Evolutionary conservation across 139 green algal genomes (phyloP), one percentile per base, ranked within the genome.

Genomic region (Mesotaenium endlicherianum): DNA sequence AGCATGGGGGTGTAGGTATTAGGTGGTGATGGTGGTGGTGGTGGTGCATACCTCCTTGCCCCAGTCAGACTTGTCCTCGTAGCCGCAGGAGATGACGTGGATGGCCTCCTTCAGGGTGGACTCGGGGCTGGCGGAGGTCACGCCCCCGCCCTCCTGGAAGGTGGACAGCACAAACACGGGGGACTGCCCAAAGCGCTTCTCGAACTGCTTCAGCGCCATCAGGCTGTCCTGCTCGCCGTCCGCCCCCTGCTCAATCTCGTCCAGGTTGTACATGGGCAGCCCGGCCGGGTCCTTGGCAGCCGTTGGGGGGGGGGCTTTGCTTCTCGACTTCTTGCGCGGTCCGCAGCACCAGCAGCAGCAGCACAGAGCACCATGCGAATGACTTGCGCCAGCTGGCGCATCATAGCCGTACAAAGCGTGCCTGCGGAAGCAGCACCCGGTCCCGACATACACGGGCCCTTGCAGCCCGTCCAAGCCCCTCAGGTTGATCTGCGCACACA

Each of bases 1-100:
- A n/a, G n/a, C n/a, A 57, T 8, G 47, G 8, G 47, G 47, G 47
- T 57, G 47, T 8, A 57, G 11, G 47, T 11, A 26, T 57, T 8
- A 26, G 47, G 47, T 8, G 47, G 47, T 8, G 47, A 11, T 8
- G 47, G 47, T 8, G 47, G 47, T 8, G 47, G 47, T 8, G 47
- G 47, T 8, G 47, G 47, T 16, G 58, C n/a, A 16, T 30, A 84
- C 59, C 57, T 79, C 76, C 17, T 86, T 86, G 58, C 83, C 83
- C 83, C 83, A 88, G 36, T 88, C 77, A 2, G 83, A 82, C 40
- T 86, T 85, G 30, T 86, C 77, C 39, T 88, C 83, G 42, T 88
- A 88, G 8, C 77, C 83, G 76, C 83, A 88, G 34, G 83, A 88
- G 42, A 88, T 87, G 3, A 87, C 81, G 39, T 79, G 75, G 59